phyloP scores from a whole-genome alignment of 2,329 filamentous ascomycete species.

The Hypoxylon sp. region DNA sequence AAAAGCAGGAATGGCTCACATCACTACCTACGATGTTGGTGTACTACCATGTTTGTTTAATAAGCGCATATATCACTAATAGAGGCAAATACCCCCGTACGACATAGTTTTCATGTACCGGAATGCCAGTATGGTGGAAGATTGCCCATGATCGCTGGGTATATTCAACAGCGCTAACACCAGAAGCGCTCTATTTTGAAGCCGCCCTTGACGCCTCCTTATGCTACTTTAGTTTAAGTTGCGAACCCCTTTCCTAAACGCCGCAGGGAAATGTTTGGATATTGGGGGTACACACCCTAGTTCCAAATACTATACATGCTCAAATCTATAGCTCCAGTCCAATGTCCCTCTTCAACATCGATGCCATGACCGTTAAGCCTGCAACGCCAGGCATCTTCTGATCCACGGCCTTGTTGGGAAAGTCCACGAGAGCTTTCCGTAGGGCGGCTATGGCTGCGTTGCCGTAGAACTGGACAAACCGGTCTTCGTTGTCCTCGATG shows the following conservation, averaged over 20 bases:
- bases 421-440: conserved; percentile 76
- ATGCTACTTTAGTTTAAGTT: conserved; percentile 42
- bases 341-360: conserved; percentile 63
- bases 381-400: conserved; percentile 61
- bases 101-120: neutral
- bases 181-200: conserved; percentile 28
- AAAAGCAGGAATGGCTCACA: conserved; percentile 12
- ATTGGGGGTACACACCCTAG: neutral
- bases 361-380: conserved; percentile 65
- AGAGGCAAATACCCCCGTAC: conserved; percentile 19
- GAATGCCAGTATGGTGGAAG: neutral
- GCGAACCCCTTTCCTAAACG: conserved; percentile 38
- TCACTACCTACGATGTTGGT: conserved; percentile 9
- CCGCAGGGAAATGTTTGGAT: conserved; percentile 6
- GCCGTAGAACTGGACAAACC: conserved; percentile 86
- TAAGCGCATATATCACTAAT: conserved; percentile 18
- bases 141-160: conserved; percentile 23
- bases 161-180: conserved; percentile 29
- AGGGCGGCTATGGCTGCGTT: conserved; percentile 78
- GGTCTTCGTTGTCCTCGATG: conserved; percentile 77
- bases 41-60: conserved; percentile 13
- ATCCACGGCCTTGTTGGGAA: conserved; percentile 68
- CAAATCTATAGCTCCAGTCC: conserved; percentile 58
- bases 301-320: conserved; percentile 24
- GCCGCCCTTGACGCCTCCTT: conserved; percentile 37